Base-by-base conservation (phyloP, 495 filamentous ascomycete genomes). In the Stereocaulon alpinum region DNA sequence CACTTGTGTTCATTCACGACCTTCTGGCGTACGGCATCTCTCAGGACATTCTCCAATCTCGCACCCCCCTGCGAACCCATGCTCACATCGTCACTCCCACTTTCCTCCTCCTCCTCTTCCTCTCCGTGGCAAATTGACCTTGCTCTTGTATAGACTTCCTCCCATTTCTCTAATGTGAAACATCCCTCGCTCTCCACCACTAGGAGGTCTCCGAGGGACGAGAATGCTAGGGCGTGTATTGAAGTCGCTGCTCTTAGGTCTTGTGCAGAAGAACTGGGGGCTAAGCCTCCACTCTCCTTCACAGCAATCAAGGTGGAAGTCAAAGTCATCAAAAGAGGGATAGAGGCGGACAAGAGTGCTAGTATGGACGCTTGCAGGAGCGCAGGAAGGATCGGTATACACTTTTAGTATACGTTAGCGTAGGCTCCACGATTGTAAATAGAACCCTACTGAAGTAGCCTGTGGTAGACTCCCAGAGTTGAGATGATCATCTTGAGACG, bases 81-180 rank as follows among this genome's bases (percentile, higher is more conserved):
- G 43, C 48, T 52, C 12, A 50, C 9, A 37, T 60, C 67, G 71
- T 69, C 67, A 68, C 71, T 59, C 12, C 84, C 80, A 40, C 72
- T 74, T 49, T 77, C 78, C 0, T 74, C 66, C 55, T 77, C 78
- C 0, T 74, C 66, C 55, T 67, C 71, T n/a, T 67, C 40, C 20
- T 69, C 62, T 29, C 72, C 76, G 60, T 80, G 83, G 71, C 89
- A 95, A 45, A 81, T 78, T 29, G 71, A 67, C 64, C 81, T 74
- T 34, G 86, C 89, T 51, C 75, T 74, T 64, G 86, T 76, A 67
- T 81, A 83, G 6, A 86, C 81, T 20, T 76, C 72, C 54, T 91
- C 84, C 89, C 91, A 96, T 40, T 81, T 84, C 41, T 86, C 80
- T 59, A 87, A 76, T 22, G 80, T 81, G 64, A 96, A 97, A 34